Evolutionary conservation across 2,329 filamentous ascomycete genomes (phyloP), one percentile per base, ranked within the genome.

Genomic region (Aspergillus japonicus): DNA sequence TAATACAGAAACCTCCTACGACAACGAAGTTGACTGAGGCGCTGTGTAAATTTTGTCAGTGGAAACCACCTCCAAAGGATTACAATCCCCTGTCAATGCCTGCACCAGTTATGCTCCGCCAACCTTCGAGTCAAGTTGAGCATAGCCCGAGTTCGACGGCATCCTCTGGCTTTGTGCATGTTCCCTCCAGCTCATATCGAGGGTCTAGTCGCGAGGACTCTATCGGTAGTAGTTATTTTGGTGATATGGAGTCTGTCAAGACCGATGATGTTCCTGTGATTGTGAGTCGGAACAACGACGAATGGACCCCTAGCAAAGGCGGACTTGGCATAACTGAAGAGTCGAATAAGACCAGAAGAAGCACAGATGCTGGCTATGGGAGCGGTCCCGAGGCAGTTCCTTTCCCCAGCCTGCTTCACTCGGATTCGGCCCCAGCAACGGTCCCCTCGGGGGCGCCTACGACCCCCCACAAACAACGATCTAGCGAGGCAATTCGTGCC

Each of bases 1-100:
- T 99, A 54, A 92, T 99, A 55, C 93, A 99, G 76, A 99, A 99
- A 77, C 95, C 95, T 26, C 96, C 96, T 39, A 98, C 94, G 44
- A 88, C 92, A 48, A 90, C 90, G 3, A 98, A 98, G 76, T 77
- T 99, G 53, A 92, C 88, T 0, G 93, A 99, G 70, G 91, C 95
- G 0, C 82, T 99, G 66, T 89, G 90, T 64, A 88, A 89, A 58
- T 84, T 96, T 29, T 99, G 95, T 71, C 90, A 96, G 69, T 99
- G 95, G 95, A 96, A 94, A 71, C 86, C 92, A 5, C 89, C 92
- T 7, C 83, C 86, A 14, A 83, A 85, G 58, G 85, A 86, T 53
- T 79, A 75, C 61, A 73, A 71, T 53, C 71, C 81, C 23, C 78
- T 85, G 47, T 78, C 84, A 2, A 83, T 88, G 47, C 82, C 87